These are phyloP conservation scores for Pestalotiopsis sp. DNA, from an alignment of 2,329 filamentous ascomycete genomes.

Conservation along the genomic window DNA sequence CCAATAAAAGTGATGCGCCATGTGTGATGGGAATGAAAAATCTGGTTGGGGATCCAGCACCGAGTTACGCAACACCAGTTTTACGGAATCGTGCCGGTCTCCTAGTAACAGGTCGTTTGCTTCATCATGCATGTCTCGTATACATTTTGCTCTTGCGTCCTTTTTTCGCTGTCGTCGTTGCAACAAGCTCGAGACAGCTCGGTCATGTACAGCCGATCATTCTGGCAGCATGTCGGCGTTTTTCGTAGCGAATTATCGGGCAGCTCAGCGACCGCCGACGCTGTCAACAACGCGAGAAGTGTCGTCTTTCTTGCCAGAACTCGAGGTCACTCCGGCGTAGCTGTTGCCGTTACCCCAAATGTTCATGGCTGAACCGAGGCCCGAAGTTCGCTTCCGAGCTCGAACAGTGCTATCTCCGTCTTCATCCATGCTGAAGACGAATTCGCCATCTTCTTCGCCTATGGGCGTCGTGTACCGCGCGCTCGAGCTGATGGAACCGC, in stretches of 20 bases:
- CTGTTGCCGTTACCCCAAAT: constrained; percentile 34
- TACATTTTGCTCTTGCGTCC: background rate
- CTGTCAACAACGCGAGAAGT: constrained; percentile 29
- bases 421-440: constrained; percentile 69
- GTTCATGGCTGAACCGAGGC: constrained; percentile 33
- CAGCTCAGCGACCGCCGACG: constrained; percentile 29
- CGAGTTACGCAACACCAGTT: background rate
- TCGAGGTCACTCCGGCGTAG: constrained; percentile 33
- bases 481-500: constrained; percentile 58
- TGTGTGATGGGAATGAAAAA: background rate
- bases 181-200: background rate
- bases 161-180: background rate
- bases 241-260: background rate
- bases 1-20: background rate
- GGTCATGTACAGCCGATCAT: background rate
- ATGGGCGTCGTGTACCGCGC: constrained; percentile 66
- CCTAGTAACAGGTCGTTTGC: background rate
- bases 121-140: constrained; percentile 12
- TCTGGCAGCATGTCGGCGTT: background rate
- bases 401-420: constrained; percentile 51
- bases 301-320: constrained; percentile 29
- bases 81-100: background rate
- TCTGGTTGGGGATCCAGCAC: background rate
- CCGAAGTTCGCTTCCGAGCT: constrained; percentile 52
- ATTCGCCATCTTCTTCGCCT: constrained; percentile 65